Percentiles rank a stretch among this genome's conserved stretches.
Evolutionary conservation across 2,329 filamentous ascomycete genomes (phyloP).

Genomic region (Atkinsonella texensis): DNA sequence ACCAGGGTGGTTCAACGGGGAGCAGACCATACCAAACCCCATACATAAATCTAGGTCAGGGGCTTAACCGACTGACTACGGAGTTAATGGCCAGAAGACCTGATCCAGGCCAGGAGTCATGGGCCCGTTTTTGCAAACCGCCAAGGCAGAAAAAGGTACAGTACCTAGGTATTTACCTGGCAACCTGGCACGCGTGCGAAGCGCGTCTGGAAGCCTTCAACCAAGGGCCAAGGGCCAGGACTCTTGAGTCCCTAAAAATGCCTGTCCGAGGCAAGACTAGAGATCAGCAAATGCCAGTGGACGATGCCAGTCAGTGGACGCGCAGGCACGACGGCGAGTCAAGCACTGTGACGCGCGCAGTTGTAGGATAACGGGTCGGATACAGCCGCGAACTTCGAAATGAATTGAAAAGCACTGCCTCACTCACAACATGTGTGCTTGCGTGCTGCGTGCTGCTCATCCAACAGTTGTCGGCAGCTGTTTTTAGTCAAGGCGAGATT

Average conservation of each 20-base stretch:
- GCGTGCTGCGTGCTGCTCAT: too few species aligned
- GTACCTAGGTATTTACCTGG: too few species aligned
- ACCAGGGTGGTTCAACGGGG: not conserved
- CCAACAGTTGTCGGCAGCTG: not conserved
- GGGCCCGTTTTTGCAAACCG: not conserved
- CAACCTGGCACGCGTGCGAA: not conserved
- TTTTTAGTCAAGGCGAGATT: too few species aligned
- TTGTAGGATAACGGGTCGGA: not conserved
- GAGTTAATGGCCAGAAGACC: not conserved
- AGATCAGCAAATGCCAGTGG: not conserved
- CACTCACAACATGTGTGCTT: too few species aligned
- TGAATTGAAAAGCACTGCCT: too few species aligned
- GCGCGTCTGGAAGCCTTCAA: not conserved
- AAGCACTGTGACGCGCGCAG: not conserved
- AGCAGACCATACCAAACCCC: not conserved
- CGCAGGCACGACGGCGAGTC: not conserved
- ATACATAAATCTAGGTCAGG: constrained; percentile 1
- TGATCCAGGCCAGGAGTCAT: not conserved
- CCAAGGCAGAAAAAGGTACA: too few species aligned
- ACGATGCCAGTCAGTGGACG: not conserved
- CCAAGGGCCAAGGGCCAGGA: not conserved
- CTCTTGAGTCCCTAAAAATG: not conserved
- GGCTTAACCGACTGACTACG: not conserved
- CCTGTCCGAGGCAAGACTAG: not conserved
- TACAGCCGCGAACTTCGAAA: not conserved